phyloP scores from a whole-genome alignment of 441 rosid species.

The Erysimum cheiri region DNA sequence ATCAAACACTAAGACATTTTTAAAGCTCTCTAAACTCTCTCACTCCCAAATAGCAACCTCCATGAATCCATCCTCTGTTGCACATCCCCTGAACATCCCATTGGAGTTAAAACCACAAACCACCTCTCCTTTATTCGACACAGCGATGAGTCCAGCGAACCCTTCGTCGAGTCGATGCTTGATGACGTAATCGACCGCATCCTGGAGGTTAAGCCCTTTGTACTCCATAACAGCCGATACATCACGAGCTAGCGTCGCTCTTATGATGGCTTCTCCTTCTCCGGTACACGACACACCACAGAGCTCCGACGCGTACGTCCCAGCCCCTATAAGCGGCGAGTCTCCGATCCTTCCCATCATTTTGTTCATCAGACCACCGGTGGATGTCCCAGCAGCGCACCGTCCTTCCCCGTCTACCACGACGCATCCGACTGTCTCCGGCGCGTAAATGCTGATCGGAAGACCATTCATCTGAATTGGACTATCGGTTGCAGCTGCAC shows the following conservation, averaged over 20 bases:
- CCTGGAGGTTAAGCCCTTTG: conserved; percentile 74
- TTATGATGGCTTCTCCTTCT: conserved; percentile 95
- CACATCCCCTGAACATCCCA: conserved; percentile 79
- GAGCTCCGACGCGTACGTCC: conserved; percentile 83
- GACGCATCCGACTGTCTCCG: conserved; percentile 93
- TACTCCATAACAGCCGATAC: conserved; percentile 97
- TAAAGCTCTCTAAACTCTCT: background rate
- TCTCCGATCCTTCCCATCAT: conserved; percentile 88
- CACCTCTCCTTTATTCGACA: conserved; percentile 71
- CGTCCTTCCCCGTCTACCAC: conserved; percentile 85
- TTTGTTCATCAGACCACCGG: conserved; percentile 95
- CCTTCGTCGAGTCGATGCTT: conserved; percentile 85
- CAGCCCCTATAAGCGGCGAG: conserved; percentile 91
- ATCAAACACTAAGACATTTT: conserved; percentile 1
- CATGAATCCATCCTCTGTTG: conserved; percentile 74
- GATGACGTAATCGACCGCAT: conserved; percentile 80
- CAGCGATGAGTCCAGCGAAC: conserved; percentile 75
- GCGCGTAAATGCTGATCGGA: conserved; percentile 82
- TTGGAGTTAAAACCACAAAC: conserved; percentile 64
- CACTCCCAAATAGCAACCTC: conserved; percentile 75
- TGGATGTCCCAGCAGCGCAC: conserved; percentile 94
- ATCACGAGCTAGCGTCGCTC: conserved; percentile 85
- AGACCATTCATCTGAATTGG: conserved; percentile 84
- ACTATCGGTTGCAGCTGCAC: conserved; percentile 57
- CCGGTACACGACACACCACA: conserved; percentile 94